Base-by-base conservation (phyloP, 2,329 filamentous ascomycete species). In the Stylonectria norvegica region DNA sequence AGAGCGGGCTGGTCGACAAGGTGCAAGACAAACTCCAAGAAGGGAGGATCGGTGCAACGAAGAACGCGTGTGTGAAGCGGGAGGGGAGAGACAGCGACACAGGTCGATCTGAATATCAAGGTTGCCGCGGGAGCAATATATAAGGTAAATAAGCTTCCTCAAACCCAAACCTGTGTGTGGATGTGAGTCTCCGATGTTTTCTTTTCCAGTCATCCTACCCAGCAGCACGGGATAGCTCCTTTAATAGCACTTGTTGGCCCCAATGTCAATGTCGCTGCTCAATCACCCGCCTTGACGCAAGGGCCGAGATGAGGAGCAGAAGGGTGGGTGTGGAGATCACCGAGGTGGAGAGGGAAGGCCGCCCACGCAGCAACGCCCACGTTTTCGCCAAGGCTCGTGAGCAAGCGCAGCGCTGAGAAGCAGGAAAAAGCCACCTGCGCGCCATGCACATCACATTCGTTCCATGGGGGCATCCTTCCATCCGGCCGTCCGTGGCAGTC, bases 401-500 rank as follows among this genome's bases (percentile, higher is more conserved):
- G 19, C 5, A 15, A 10, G 28, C 32, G 15, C n/a, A 28, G 29
- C 4, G 31, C 11, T 35, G 25, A 12, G 22, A 12, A 31, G 17
- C 18, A 20, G 23, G 5, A 37, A 25, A 27, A 25, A 14, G 29
- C 28, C 19, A 23, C 29, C 35, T 15, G 23, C 12, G 27, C 18
- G 25, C 31, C 34, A 27, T n/a, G 28, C 36, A 33, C 34, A 39
- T 27, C 18, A 23, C 29, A 32, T 17, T 22, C 28, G 14, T 14
- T 19, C 27, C 37, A 36, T 17, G 22, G 18, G 12, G 17, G 25
- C 37, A 22, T 25, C 37, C 37, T 29, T 23, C 40, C 30, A 38
- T 52, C 52, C 52, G 25, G 48, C 53, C 45, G 41, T 43, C 49
- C 53, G 41, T 50, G 49, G n/a, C n/a, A n/a, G n/a, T n/a, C n/a